Evolutionary conservation across 1,284 basidiomycete species (phyloP), one percentile per base, ranked within the genome.

Genomic region (Coriolopsis trogii): DNA sequence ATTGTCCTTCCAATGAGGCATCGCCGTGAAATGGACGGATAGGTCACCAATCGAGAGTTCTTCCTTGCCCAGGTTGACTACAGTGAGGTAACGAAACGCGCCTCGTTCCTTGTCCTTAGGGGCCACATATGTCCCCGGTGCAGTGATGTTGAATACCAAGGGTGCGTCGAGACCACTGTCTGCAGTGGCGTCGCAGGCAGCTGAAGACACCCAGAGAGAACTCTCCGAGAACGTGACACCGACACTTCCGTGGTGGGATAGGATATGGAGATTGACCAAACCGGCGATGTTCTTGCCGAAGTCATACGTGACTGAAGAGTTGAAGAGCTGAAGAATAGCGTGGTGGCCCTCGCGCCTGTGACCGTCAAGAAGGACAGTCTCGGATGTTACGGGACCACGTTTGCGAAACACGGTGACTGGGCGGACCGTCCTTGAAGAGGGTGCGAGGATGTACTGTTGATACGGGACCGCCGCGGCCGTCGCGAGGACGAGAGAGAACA

Each of bases 201-300:
- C 39, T 1, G 57, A 49, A 10, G 57, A 59, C 1, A 56, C 49
- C 57, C 57, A 59, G n/a, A 59, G 26, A 13, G 53, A 56, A 16
- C 57, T 59, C 40, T 59, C 57, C 0, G 53, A 53, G 48, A 59
- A 59, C 12, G 57, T 59, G 18, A 59, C 40, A 15, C 51, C 53
- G 18, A 59, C 25, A 28, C 37, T 53, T 1, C 57, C 57, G 33
- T n/a, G 41, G n/a, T n/a, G 26, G 8, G 57, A 59, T 1, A 40
- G 33, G 5, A 49, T 15, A 23, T 56, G 39, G 39, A 59, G 49
- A 28, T 51, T 49, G 39, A 59, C 53, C 54, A 39, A 48, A 4
- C 57, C 57, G 3, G 38, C 57, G 42, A 59, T 53, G 46, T 54
- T 59, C 46, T 59, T 59, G 39, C 57, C 53, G 20, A 59, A 59